A percentile compares a stretch with the other conserved stretches of the same genome.
phyloP scores from a whole-genome alignment of 2,329 filamentous ascomycete genomes.

The Biscogniauxia marginata region DNA sequence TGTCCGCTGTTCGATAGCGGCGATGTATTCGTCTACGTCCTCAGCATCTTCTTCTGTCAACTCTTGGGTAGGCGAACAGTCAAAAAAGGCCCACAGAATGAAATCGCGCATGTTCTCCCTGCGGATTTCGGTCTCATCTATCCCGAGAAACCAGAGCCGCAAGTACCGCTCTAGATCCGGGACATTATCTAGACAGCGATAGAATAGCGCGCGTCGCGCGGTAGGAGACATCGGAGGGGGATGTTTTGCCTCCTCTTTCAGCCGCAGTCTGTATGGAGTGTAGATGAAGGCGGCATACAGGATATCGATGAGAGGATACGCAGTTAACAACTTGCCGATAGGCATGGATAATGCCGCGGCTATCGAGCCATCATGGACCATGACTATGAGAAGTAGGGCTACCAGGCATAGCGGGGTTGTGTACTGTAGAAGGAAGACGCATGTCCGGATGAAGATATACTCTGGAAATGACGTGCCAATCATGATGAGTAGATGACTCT shows the following conservation, averaged over 20 bases:
- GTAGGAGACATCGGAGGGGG: constrained; percentile 42
- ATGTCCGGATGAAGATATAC: constrained; percentile 45
- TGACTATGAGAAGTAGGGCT: constrained; percentile 31
- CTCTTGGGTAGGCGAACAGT: constrained; percentile 33
- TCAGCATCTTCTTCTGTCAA: constrained; percentile 35
- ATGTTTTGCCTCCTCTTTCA: constrained; percentile 40
- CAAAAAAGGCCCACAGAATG: constrained; percentile 66
- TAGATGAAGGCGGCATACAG: constrained; percentile 45
- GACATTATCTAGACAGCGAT: constrained; percentile 53
- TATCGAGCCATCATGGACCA: constrained; percentile 19
- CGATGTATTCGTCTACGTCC: constrained; percentile 47
- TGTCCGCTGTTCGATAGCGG: constrained; percentile 52
- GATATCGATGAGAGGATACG: constrained; percentile 39
- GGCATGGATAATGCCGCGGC: constrained; percentile 15
- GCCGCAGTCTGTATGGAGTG: constrained; percentile 39
- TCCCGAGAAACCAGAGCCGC: constrained; percentile 64
- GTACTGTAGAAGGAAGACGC: constrained; percentile 44
- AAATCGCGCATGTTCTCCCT: constrained; percentile 70
- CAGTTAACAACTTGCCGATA: constrained; percentile 22
- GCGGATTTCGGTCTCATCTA: constrained; percentile 54
- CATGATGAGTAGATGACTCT: too few species aligned
- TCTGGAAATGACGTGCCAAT: constrained; percentile 35
- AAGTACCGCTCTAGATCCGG: constrained; percentile 57
- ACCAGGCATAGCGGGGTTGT: constrained; percentile 40
- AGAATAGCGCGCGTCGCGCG: constrained; percentile 55